Percentiles rank a stretch among this genome's conserved stretches.
Conservation (phyloP, 306 rosid genomes). For the Leucaena leucocephala region DNA sequence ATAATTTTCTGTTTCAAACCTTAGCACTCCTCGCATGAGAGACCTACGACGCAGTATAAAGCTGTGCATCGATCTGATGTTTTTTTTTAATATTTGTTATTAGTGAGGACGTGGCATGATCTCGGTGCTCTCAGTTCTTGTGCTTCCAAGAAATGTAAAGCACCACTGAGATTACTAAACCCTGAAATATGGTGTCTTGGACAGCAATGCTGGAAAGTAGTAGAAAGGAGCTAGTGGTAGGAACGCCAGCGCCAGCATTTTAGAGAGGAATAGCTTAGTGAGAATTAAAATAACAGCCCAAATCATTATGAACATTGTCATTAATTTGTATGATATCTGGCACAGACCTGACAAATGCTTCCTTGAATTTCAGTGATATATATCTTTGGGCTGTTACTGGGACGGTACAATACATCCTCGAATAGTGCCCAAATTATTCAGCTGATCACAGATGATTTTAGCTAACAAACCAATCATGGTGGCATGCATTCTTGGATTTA, state of each 20-base stretch:
- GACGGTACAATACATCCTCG: not conserved
- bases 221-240: not conserved
- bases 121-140: too few species aligned
- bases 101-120: too few species aligned
- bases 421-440: not conserved
- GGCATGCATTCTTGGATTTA: not conserved
- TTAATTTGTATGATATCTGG: not conserved
- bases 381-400: too few species aligned
- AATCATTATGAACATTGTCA: not conserved
- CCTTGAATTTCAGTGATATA: not conserved
- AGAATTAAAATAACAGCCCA: not conserved
- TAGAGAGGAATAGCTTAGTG: not conserved
- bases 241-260: not conserved
- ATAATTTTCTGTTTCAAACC: too few species aligned
- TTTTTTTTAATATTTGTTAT: too few species aligned
- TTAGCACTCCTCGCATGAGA: too few species aligned
- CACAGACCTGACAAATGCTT: not conserved
- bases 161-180: not conserved
- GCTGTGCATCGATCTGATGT: too few species aligned
- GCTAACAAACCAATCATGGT: not conserved
- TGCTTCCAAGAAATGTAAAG: not conserved
- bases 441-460: not conserved
- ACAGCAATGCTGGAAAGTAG: not conserved
- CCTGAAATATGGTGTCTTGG: not conserved
- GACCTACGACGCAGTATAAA: too few species aligned